Percentiles rank a stretch among this genome's conserved stretches.
Evolutionary conservation across 306 rosid species (phyloP).

Genomic region (Malus fusca): DNA sequence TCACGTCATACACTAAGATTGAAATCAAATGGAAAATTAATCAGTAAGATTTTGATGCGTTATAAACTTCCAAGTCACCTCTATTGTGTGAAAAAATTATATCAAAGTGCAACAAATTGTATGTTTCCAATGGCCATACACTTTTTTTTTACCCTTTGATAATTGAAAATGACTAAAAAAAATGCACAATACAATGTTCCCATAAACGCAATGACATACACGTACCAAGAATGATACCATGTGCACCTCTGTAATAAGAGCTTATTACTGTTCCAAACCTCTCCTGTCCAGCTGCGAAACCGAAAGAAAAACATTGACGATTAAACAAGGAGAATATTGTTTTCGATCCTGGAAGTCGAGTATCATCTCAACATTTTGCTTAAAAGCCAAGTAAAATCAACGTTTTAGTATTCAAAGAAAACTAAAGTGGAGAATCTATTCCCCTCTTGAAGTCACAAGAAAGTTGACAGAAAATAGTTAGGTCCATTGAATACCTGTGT

Average conservation of each 20-base stretch:
- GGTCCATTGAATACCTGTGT: conserved; percentile 55
- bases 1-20: conserved; percentile 73
- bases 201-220: conserved; percentile 13
- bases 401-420: not conserved
- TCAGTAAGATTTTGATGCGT: conserved; percentile 2
- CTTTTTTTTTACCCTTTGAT: not conserved
- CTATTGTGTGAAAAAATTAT: not conserved
- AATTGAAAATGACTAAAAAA: not conserved
- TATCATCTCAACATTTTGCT: not conserved
- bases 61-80: not conserved
- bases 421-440: not conserved
- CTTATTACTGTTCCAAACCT: conserved; percentile 86
- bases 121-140: not conserved
- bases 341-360: not conserved
- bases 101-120: not conserved
- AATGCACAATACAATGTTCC: not conserved
- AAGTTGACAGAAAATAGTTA: not conserved
- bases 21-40: conserved; percentile 3
- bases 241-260: conserved; percentile 94
- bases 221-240: conserved; percentile 84
- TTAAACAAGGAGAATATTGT: not conserved
- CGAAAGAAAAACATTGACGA: not conserved
- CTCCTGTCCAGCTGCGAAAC: conserved; percentile 88
- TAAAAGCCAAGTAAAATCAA: not conserved
- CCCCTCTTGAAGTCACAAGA: not conserved